Evolutionary conservation across 2,329 filamentous ascomycete genomes (phyloP), one percentile per base, ranked within the genome.

Genomic region (Xylaria sp.): DNA sequence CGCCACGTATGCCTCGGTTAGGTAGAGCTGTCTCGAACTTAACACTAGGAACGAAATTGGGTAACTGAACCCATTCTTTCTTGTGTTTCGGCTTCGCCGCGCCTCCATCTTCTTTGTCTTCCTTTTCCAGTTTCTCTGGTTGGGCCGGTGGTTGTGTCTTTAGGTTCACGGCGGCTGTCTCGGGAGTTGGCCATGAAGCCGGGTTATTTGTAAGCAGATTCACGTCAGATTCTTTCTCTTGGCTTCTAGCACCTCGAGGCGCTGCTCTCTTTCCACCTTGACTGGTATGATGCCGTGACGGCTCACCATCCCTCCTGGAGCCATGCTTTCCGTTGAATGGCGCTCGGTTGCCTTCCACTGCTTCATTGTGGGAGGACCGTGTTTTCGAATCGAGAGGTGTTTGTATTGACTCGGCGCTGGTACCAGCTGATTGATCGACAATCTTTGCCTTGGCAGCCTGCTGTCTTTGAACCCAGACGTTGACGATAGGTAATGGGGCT

Each of bases 181-280:
- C 93, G 0, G 94, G 94, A 2, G 95, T 98, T 18, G 96, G 96
- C 96, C 96, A 99, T 23, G 90, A 90, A 63, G 89, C 84, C 59
- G 93, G 87, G 80, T 98, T 87, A 80, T 97, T 94, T 67, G 88
- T 90, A 56, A 93, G 91, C 1, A 92, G 86, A 31, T 92, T 92
- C 4, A 84, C 57, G 48, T 79, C 81, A 1, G 80, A 79, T 13
- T 84, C 83, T 72, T 82, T 86, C 23, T 87, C 85, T 2, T 78
- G 75, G 20, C 76, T 72, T 68, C 86, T 83, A 65, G 81, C 81
- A 9, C 85, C 86, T 56, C 87, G 83, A 3, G 82, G 78, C 3
- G 77, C 83, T 48, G 73, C 75, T 68, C 84, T 84, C 54, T 83
- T 80, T 5, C 77, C 63, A n/a, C 73, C 72, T 62, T 80, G 82